Conservation (phyloP, 768 basidiomycete species). For the Tremella mesenterica region DNA sequence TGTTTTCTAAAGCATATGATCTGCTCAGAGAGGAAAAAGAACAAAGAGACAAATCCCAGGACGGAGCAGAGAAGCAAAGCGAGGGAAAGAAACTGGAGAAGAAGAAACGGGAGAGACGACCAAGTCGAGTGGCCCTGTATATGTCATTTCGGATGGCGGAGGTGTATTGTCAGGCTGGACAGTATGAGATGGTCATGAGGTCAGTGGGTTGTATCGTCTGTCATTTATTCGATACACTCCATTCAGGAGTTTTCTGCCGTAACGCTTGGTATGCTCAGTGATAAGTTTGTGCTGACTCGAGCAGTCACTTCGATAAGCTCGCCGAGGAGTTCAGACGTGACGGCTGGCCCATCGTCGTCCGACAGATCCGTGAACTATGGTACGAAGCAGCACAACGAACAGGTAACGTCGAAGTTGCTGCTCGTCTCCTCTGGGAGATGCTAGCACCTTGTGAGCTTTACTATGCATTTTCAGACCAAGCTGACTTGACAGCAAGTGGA, state of each 20-base stretch:
- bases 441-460: constrained; percentile 58
- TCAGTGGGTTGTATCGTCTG: constrained; percentile 42
- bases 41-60: no score
- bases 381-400: constrained; percentile 71
- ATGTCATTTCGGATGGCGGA: constrained; percentile 85
- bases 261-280: not conserved
- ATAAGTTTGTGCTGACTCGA: not conserved
- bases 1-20: constrained; percentile 91
- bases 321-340: constrained; percentile 80
- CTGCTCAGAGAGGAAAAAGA: constrained; percentile 70
- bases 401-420: constrained; percentile 65
- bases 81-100: no score
- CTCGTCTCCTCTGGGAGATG: constrained; percentile 73
- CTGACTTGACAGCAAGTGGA: constrained; percentile 12
- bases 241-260: not conserved
- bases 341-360: constrained; percentile 66
- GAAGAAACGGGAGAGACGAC: no score
- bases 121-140: constrained; percentile 75
- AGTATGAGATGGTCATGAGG: constrained; percentile 82
- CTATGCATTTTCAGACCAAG: not conserved
- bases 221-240: not conserved
- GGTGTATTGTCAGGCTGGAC: constrained; percentile 68
- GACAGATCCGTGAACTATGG: constrained; percentile 67
- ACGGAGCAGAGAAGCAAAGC: no score
- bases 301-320: constrained; percentile 86